Conservation (phyloP, 495 filamentous ascomycete species). For the Eremomyces bilateralis region DNA sequence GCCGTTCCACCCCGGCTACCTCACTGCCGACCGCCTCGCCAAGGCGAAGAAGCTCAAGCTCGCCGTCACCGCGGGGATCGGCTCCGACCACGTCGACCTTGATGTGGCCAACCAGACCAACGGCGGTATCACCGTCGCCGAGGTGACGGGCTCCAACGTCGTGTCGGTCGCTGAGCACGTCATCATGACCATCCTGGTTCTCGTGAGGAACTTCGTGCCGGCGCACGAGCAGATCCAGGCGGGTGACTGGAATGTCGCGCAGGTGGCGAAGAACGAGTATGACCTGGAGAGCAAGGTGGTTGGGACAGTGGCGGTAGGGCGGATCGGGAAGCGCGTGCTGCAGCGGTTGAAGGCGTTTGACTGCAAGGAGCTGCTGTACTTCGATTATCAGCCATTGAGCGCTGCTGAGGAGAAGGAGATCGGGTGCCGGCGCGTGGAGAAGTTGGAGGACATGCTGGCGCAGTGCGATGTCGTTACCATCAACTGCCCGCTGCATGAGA, state of each 20-base stretch:
- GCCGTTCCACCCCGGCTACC: conserved; percentile 98
- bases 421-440: conserved; percentile 71
- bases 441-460: conserved; percentile 78
- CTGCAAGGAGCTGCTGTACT: conserved; percentile 99
- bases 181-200: conserved; percentile 89
- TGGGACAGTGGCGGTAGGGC: conserved; percentile 89
- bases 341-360: conserved; percentile 89
- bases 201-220: conserved; percentile 96
- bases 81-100: conserved; percentile 94
- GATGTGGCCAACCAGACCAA: conserved; percentile 96
- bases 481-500: conserved; percentile 98
- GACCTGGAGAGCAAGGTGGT: conserved; percentile 96
- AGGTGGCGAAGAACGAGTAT: conserved; percentile 90
- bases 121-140: conserved; percentile 88
- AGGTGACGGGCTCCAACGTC: conserved; percentile 60
- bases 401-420: conserved; percentile 88
- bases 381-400: conserved; percentile 87
- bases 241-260: conserved; percentile 91
- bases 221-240: conserved; percentile 79
- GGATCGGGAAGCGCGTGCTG: conserved; percentile 95
- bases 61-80: conserved; percentile 90
- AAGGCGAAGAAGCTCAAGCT: conserved; percentile 97
- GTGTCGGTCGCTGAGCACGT: conserved; percentile 41
- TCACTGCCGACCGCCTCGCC: conserved; percentile 84
- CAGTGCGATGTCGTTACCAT: conserved; percentile 98